A percentile compares a stretch with the other conserved stretches of the same genome.
These are phyloP conservation scores for Oryza brachyantha DNA, from an alignment of 176 grass and related monocot species.

Conservation along the genomic window DNA sequence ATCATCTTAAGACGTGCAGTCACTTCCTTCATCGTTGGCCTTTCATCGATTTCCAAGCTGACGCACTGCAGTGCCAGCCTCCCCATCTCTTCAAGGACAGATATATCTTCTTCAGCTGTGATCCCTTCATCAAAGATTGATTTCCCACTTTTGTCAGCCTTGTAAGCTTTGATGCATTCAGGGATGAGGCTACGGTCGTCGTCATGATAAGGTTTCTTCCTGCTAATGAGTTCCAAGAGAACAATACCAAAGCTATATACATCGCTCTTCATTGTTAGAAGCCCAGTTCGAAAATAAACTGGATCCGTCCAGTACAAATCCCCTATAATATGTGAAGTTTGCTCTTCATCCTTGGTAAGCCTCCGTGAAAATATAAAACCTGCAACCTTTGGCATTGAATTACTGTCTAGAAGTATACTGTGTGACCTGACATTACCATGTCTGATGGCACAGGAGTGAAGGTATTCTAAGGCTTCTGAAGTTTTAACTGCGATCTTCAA, in stretches of 20 bases:
- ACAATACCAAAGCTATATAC: constrained; percentile 3
- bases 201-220: background rate
- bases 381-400: background rate
- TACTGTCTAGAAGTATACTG: background rate
- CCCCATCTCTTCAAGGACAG: background rate
- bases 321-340: too few relatives aligned
- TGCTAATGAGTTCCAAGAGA: constrained; percentile 10
- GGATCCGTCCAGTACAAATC: too few relatives aligned
- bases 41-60: too few relatives aligned
- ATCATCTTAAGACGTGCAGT: too few relatives aligned
- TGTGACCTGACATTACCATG: background rate
- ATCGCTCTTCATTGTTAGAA: background rate
- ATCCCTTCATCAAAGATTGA: background rate
- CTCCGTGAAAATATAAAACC: background rate
- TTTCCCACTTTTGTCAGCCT: background rate
- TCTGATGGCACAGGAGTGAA: background rate
- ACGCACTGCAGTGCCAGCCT: background rate
- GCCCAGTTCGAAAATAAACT: too few relatives aligned
- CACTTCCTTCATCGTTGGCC: too few relatives aligned
- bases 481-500: background rate
- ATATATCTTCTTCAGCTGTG: background rate
- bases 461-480: background rate
- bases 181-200: background rate
- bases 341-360: too few relatives aligned
- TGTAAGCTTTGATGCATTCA: background rate